Percentiles rank a stretch among this genome's conserved stretches.
phyloP scores from a whole-genome alignment of 495 filamentous ascomycete species.

The Aspergillus ostianus region DNA sequence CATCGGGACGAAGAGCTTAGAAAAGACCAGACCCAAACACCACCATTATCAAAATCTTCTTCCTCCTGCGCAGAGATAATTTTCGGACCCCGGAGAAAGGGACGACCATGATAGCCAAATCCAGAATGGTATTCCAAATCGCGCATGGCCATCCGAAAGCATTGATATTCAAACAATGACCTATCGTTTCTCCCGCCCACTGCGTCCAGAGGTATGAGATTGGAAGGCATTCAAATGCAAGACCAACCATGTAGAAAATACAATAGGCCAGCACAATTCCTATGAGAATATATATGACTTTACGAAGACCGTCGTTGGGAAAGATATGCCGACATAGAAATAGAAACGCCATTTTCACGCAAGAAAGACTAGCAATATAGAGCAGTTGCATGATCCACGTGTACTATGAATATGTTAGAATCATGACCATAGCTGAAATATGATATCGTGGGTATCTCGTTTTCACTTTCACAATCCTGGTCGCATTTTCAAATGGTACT shows the following conservation, averaged over 20 bases:
- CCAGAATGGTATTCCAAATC: slow-evolving; percentile 6
- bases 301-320: not conserved
- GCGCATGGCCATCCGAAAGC: slow-evolving; percentile 3
- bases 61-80: not conserved
- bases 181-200: slow-evolving; percentile 9
- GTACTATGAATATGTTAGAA: not conserved
- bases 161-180: slow-evolving; percentile 8
- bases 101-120: slow-evolving; percentile 5
- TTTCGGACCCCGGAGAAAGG: not conserved
- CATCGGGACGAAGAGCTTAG: not conserved
- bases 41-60: slow-evolving; percentile 4
- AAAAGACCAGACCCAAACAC: slow-evolving; percentile 3
- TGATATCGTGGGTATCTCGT: not conserved
- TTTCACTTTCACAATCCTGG: slow-evolving; percentile 8
- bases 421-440: not conserved
- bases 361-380: slow-evolving; percentile 2
- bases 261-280: slow-evolving; percentile 1
- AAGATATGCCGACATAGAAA: slow-evolving; percentile 11
- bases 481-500: slow-evolving; percentile 5
- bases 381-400: slow-evolving; percentile 6
- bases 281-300: not conserved
- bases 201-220: slow-evolving; percentile 9
- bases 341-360: slow-evolving; percentile 10
- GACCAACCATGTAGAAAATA: not conserved
- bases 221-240: slow-evolving; percentile 8